phyloP scores from a whole-genome alignment of 257 asterid species.

The Ajuga chamaepitys region DNA sequence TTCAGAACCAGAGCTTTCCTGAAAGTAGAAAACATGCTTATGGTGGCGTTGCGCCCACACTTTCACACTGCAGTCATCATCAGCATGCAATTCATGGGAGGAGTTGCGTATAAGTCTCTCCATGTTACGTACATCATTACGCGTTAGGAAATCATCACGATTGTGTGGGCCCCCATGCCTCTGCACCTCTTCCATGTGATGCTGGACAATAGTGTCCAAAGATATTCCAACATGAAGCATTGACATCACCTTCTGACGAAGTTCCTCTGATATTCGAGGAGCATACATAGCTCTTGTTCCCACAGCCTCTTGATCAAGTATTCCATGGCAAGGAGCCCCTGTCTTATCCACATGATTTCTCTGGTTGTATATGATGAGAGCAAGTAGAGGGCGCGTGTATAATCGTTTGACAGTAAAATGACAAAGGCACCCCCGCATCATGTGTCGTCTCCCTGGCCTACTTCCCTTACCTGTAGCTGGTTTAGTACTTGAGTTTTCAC shows the following conservation, averaged over 20 bases:
- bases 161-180: conserved; percentile 48
- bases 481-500: conserved; percentile 29
- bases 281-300: conserved; percentile 62
- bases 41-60: conserved; percentile 50
- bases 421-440: conserved; percentile 60
- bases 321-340: conserved; percentile 50
- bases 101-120: conserved; percentile 35
- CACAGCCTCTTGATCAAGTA: conserved; percentile 44
- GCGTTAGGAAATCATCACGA: conserved; percentile 47
- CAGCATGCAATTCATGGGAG: conserved; percentile 31
- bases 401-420: conserved; percentile 52
- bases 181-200: conserved; percentile 52
- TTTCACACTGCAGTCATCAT: conserved; percentile 37
- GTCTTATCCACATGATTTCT: conserved; percentile 41
- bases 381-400: conserved; percentile 46
- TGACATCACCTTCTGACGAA: conserved; percentile 46
- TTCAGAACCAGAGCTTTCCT: conserved; percentile 29
- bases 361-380: conserved; percentile 52
- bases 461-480: conserved; percentile 57
- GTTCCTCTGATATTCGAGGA: conserved; percentile 49
- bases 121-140: conserved; percentile 51
- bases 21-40: conserved; percentile 38
- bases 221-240: conserved; percentile 49
- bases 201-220: conserved; percentile 36
- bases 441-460: conserved; percentile 52